Percentiles rank a stretch among this genome's conserved stretches.
Evolutionary conservation across 1,284 basidiomycete species (phyloP).

Genomic region (Fomitopsis palustris): DNA sequence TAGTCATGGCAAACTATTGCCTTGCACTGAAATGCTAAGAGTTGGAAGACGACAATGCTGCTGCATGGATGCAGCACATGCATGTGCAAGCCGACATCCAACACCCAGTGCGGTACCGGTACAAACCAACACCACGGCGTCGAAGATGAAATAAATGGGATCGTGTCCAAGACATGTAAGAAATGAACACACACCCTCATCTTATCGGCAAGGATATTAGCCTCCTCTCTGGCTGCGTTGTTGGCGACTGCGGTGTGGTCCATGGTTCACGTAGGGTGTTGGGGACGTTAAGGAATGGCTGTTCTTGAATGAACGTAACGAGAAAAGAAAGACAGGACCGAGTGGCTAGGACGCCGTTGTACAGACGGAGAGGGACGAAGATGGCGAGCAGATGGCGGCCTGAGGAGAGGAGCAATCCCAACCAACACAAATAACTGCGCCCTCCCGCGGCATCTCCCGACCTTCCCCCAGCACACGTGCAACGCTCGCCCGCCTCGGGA

Average conservation of each 20-base stretch:
- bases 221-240: slow-evolving; percentile 26
- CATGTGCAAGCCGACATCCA: background rate
- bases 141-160: background rate
- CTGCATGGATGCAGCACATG: background rate
- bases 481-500: background rate
- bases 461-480: background rate
- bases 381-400: slow-evolving; percentile 30
- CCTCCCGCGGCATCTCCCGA: slow-evolving; percentile 11
- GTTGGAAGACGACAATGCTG: background rate
- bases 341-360: slow-evolving; percentile 20
- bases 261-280: slow-evolving; percentile 21
- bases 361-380: slow-evolving; percentile 23
- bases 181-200: slow-evolving; percentile 26
- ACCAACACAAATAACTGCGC: slow-evolving; percentile 12
- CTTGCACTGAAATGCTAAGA: too few species aligned
- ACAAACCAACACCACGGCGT: background rate
- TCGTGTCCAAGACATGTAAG: background rate
- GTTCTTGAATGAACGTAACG: slow-evolving; percentile 31
- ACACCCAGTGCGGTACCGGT: background rate
- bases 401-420: slow-evolving; percentile 11
- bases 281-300: slow-evolving; percentile 37
- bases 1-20: too few species aligned
- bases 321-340: slow-evolving; percentile 35
- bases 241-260: slow-evolving; percentile 29
- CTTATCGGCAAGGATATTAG: slow-evolving; percentile 29